These are phyloP conservation scores for Parastagonospora avenae DNA, from an alignment of 2,329 filamentous ascomycete genomes.

Conservation along the genomic window DNA sequence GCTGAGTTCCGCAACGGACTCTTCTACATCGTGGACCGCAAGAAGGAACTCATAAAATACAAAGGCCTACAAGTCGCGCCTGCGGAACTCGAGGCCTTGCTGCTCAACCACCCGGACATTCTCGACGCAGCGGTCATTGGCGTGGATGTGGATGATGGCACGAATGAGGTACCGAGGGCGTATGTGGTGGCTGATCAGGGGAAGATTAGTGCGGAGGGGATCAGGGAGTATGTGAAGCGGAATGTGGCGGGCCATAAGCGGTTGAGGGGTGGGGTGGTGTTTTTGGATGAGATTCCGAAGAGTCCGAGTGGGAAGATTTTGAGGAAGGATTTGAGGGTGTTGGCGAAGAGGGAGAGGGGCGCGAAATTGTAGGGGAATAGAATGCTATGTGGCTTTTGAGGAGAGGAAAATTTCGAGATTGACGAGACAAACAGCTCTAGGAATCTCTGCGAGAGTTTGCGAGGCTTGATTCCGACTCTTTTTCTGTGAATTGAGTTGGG, in stretches of 20 bases:
- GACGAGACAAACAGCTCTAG: too few species aligned
- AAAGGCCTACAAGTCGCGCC: constrained; percentile 58
- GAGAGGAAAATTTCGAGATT: too few species aligned
- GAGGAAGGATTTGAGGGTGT: constrained; percentile 42
- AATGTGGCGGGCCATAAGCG: constrained; percentile 44
- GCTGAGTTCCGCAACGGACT: constrained; percentile 41
- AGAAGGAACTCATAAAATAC: constrained; percentile 56
- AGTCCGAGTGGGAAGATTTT: constrained; percentile 45
- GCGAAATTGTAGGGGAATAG: constrained; percentile 32
- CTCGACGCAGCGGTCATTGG: constrained; percentile 56
- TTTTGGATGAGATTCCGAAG: constrained; percentile 45
- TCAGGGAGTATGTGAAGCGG: constrained; percentile 40
- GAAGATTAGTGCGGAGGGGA: constrained; percentile 35
- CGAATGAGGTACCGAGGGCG: constrained; percentile 50
- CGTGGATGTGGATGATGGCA: constrained; percentile 40
- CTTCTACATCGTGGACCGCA: constrained; percentile 52
- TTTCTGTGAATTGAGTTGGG: too few species aligned
- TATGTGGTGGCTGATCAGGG: constrained; percentile 49
- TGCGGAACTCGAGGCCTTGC: constrained; percentile 54
- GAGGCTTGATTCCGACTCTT: too few species aligned
- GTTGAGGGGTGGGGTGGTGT: constrained; percentile 45
- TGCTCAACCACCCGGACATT: constrained; percentile 49
- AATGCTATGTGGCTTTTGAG: too few species aligned
- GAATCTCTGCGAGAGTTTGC: too few species aligned
- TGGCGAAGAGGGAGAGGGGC: constrained; percentile 37